Base-by-base conservation (phyloP, 2,329 filamentous ascomycete genomes). In the Cadophora luteo-olivacea region DNA sequence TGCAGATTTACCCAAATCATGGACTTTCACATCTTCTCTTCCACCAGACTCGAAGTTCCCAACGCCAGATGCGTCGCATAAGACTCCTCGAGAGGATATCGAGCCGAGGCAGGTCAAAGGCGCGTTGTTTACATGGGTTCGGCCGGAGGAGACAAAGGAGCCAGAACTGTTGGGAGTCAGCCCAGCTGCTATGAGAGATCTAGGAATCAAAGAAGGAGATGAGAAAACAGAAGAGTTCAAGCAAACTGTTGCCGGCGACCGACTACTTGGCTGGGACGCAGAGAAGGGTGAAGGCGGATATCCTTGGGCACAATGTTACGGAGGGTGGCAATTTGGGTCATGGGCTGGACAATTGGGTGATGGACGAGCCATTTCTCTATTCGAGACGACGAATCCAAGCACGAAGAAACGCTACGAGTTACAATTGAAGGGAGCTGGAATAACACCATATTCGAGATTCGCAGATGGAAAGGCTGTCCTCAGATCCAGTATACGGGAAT, bases 231-330 rank as follows among this genome's bases (percentile, higher is more conserved):
- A 92, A 0, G 90, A 92, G 12, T 97, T 98, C 78, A 86, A 87
- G 70, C 85, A 91, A 69, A 84, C 93, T 0, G 91, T 97, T 7
- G 89, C 92, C 0, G 96, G 96, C 2, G 97, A 96, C 78, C 90
- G 89, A 76, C 86, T 97, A 16, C 87, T 92, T 66, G 95, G 94
- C 61, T 92, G 91, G 87, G 87, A 93, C 72, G 87, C 91, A 68
- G 85, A 89, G 68, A 85, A 84, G 72, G 78, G 82, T 29, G 82
- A 88, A 68, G 91, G 92, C 24, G 89, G 96, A 54, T 99, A 99
- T 78, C 95, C 96, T 0, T 99, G 96, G 96, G 94, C 96, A 38
- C 96, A 99, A 81, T 98, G 96, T 82, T 99, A 99, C 79, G 96
- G 96, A 67, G 95, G 95, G 67, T 89, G 86, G 76, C 85, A 89